Conservation (phyloP, 441 rosid genomes). For the Kokia cookei region DNA sequence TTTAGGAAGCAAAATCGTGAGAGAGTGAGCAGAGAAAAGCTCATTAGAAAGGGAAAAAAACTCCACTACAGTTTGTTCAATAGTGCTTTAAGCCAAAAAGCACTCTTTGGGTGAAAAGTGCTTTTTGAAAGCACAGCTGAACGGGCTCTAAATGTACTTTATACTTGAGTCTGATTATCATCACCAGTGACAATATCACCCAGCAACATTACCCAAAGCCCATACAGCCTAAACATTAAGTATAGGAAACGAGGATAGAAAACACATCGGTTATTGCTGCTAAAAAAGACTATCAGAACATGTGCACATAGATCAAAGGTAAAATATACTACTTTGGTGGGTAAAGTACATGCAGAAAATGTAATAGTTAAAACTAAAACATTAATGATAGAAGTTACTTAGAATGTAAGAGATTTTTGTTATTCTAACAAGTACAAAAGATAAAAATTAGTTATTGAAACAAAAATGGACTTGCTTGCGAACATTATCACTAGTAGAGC, state of each 20-base stretch:
- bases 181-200: constrained; percentile 18
- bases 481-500: constrained; percentile 15
- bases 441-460: not conserved
- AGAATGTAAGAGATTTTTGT: not conserved
- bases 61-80: too few species aligned
- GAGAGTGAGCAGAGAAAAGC: too few species aligned
- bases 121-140: too few species aligned
- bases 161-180: constrained; percentile 17
- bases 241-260: not conserved
- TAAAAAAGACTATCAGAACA: not conserved
- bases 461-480: constrained; percentile 11
- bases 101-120: too few species aligned
- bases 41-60: too few species aligned
- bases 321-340: not conserved
- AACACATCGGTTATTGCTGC: not conserved
- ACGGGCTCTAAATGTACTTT: not conserved
- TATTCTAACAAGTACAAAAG: not conserved
- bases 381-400: not conserved
- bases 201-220: constrained; percentile 19
- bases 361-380: not conserved
- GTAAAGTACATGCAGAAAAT: not conserved
- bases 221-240: constrained; percentile 13
- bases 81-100: too few species aligned
- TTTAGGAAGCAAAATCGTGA: too few species aligned
- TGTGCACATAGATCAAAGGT: not conserved